A percentile compares a stretch with the other conserved stretches of the same genome.
These are phyloP conservation scores for Cercophora samala DNA, from an alignment of 495 filamentous ascomycete species.

Conservation along the genomic window DNA sequence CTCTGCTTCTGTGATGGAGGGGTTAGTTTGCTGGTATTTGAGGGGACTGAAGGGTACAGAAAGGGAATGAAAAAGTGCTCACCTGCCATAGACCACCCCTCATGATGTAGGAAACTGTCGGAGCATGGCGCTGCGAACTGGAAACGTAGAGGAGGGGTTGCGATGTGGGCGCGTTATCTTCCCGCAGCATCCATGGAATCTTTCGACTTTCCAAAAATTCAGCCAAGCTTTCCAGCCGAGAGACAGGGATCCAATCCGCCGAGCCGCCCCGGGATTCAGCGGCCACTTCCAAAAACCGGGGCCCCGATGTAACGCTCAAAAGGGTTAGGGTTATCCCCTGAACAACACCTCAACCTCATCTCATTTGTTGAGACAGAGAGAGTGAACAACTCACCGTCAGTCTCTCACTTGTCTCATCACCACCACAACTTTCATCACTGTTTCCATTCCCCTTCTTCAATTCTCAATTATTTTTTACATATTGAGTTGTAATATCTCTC, in stretches of 20 bases:
- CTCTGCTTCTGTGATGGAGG: slow-evolving; percentile 22
- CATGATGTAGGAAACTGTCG: slow-evolving; percentile 28
- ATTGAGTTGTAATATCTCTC: not conserved
- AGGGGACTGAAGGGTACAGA: not conserved
- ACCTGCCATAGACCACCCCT: slow-evolving; percentile 38
- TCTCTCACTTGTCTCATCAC: slow-evolving; percentile 3
- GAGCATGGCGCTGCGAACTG: slow-evolving; percentile 27
- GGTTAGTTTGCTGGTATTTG: not conserved
- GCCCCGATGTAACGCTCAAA: slow-evolving; percentile 8
- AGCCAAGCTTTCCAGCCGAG: slow-evolving; percentile 7
- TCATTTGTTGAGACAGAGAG: not conserved
- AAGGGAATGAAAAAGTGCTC: not conserved
- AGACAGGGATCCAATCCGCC: not conserved
- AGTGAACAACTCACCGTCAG: slow-evolving; percentile 3
- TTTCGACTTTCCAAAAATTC: slow-evolving; percentile 28
- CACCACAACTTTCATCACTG: not conserved
- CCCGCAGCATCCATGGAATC: not conserved
- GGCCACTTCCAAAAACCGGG: not conserved
- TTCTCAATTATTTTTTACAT: slow-evolving; percentile 4
- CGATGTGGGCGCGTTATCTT: not conserved
- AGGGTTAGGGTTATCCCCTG: slow-evolving; percentile 19
- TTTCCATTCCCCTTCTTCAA: not conserved
- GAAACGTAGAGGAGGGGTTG: not conserved
- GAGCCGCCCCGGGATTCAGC: slow-evolving; percentile 1
- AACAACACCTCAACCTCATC: not conserved